These are phyloP conservation scores for Lichtheimia ornata DNA, from an alignment of 371 early-diverging fungal species.

Conservation along the genomic window DNA sequence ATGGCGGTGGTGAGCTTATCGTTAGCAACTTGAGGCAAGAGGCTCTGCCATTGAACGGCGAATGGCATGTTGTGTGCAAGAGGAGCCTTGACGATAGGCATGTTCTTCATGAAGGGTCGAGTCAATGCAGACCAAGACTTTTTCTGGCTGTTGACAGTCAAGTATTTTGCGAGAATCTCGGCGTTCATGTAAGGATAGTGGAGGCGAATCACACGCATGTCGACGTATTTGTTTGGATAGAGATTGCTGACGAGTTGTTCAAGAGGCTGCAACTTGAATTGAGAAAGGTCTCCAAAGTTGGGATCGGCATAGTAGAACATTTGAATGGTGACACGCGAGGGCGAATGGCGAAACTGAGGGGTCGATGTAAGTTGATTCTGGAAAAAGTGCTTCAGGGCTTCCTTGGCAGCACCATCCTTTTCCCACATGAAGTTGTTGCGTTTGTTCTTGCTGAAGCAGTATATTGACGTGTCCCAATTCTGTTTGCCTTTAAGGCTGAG, in stretches of 20 bases:
- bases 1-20: slow-evolving; percentile 49
- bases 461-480: slow-evolving; percentile 53
- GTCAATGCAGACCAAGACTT: slow-evolving; percentile 40
- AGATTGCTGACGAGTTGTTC: slow-evolving; percentile 40
- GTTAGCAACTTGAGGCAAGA: slow-evolving; percentile 47
- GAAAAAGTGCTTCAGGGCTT: slow-evolving; percentile 46
- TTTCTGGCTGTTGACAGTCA: slow-evolving; percentile 43
- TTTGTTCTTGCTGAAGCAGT: slow-evolving; percentile 43
- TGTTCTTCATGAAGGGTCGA: slow-evolving; percentile 44
- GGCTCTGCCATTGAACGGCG: slow-evolving; percentile 47
- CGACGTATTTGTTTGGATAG: slow-evolving; percentile 51
- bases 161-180: slow-evolving; percentile 54
- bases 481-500: slow-evolving; percentile 52
- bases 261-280: slow-evolving; percentile 42
- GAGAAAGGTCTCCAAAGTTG: slow-evolving; percentile 28
- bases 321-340: slow-evolving; percentile 48
- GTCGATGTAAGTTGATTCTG: slow-evolving; percentile 52
- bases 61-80: slow-evolving; percentile 51
- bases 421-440: slow-evolving; percentile 55
- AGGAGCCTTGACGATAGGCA: slow-evolving; percentile 53
- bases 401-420: slow-evolving; percentile 48
- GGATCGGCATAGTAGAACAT: slow-evolving; percentile 54
- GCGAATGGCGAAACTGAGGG: slow-evolving; percentile 52
- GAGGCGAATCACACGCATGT: slow-evolving; percentile 38
- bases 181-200: slow-evolving; percentile 59